Evolutionary conservation across 2,329 filamentous ascomycete genomes (phyloP).

Genomic region (Apiospora marii): DNA sequence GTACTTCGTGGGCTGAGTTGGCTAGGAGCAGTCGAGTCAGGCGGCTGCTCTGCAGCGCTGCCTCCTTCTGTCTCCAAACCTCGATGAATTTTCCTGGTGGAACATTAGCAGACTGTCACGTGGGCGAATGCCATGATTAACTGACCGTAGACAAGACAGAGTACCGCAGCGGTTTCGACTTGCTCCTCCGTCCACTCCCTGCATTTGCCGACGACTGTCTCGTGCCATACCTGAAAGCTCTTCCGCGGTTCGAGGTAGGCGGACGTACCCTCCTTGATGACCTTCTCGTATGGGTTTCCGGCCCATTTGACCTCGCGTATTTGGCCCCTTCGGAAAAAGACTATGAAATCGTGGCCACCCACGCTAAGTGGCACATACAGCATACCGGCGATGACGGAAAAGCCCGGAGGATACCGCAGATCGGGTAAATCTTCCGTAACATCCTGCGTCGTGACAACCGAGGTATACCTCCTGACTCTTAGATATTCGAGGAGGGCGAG

Average conservation of each 20-base stretch:
- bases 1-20: constrained; percentile 91
- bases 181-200: constrained; percentile 91
- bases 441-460: constrained; percentile 81
- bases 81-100: constrained; percentile 77
- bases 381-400: constrained; percentile 78
- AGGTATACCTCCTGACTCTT: constrained; percentile 75
- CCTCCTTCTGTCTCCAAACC: constrained; percentile 91
- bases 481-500: constrained; percentile 87
- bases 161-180: constrained; percentile 84
- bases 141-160: constrained; percentile 86
- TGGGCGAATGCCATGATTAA: background rate
- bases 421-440: constrained; percentile 81
- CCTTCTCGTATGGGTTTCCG: constrained; percentile 85
- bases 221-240: constrained; percentile 83
- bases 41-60: constrained; percentile 81
- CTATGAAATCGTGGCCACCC: constrained; percentile 83
- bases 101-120: constrained; percentile 25
- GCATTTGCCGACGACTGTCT: constrained; percentile 82
- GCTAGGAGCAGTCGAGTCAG: constrained; percentile 80
- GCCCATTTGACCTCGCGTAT: constrained; percentile 83
- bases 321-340: constrained; percentile 85
- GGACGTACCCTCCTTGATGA: constrained; percentile 73
- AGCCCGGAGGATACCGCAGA: constrained; percentile 79
- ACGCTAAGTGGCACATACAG: constrained; percentile 82
- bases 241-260: constrained; percentile 79